phyloP scores from a whole-genome alignment of 805 yeast genomes.

The Yamadazyma ubonensis region DNA sequence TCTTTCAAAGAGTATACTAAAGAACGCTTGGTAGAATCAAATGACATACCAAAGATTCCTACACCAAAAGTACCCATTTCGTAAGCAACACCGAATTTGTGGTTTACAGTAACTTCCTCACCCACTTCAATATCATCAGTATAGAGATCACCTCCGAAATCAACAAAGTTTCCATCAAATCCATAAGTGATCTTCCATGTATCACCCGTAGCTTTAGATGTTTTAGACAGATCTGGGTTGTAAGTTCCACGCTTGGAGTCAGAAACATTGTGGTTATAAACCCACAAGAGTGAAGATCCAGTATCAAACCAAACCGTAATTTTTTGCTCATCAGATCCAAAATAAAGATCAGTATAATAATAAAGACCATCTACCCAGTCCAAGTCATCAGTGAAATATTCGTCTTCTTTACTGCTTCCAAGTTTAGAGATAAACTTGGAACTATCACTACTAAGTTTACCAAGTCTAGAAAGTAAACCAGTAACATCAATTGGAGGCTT shows the following conservation, averaged over 20 bases:
- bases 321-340: constrained; percentile 5
- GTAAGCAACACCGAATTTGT: constrained; percentile 20
- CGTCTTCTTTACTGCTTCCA: no score
- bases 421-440: constrained; percentile 2
- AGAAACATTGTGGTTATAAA: not conserved
- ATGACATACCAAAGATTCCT: constrained; percentile 12
- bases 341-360: constrained; percentile 6
- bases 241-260: constrained; percentile 2
- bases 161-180: constrained; percentile 4
- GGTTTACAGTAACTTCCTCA: constrained; percentile 7
- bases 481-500: not conserved
- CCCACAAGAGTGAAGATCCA: constrained; percentile 6
- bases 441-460: no score
- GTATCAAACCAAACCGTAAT: constrained; percentile 6
- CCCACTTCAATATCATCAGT: constrained; percentile 1
- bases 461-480: not conserved
- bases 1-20: constrained; percentile 14
- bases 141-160: constrained; percentile 3
- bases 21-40: constrained; percentile 24
- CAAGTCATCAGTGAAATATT: not conserved
- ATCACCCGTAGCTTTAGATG: not conserved
- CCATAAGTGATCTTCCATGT: constrained; percentile 5
- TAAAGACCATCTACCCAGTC: constrained; percentile 7
- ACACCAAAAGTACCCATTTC: constrained; percentile 21
- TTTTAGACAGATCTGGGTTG: not conserved